Conservation (phyloP, 441 rosid genomes). For the Sinapis alba region DNA sequence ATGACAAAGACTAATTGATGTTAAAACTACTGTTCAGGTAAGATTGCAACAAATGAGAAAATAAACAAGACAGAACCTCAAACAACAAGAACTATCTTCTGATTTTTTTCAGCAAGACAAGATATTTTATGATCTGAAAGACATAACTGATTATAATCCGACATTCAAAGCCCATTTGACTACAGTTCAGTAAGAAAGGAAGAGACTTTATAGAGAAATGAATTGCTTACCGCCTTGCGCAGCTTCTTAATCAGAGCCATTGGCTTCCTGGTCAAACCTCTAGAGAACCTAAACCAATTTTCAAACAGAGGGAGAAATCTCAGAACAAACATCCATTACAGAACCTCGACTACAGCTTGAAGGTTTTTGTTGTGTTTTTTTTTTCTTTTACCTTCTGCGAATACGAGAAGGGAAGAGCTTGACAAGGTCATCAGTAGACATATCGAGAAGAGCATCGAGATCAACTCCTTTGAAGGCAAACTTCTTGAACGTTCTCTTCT, state of each 20-base stretch:
- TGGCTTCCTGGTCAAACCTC: conserved; percentile 83
- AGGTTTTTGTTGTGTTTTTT: neutral
- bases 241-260: conserved; percentile 85
- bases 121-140: no score
- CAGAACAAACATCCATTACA: neutral
- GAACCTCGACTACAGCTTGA: neutral
- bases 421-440: conserved; percentile 87
- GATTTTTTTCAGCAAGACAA: no score
- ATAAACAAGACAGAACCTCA: no score
- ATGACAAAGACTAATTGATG: no score
- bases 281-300: conserved; percentile 53
- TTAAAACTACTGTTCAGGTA: no score
- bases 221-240: conserved; percentile 59
- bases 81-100: no score
- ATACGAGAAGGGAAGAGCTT: conserved; percentile 80
- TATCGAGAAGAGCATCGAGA: conserved; percentile 82
- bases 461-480: conserved; percentile 85
- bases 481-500: conserved; percentile 93
- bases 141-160: neutral
- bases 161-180: neutral
- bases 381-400: conserved; percentile 63
- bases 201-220: no score
- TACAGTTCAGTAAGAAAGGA: neutral
- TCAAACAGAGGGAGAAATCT: neutral
- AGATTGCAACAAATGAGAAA: no score